These are phyloP conservation scores for Westerdykella sp. DNA, from an alignment of 2,329 filamentous ascomycete species.

Conservation along the genomic window DNA sequence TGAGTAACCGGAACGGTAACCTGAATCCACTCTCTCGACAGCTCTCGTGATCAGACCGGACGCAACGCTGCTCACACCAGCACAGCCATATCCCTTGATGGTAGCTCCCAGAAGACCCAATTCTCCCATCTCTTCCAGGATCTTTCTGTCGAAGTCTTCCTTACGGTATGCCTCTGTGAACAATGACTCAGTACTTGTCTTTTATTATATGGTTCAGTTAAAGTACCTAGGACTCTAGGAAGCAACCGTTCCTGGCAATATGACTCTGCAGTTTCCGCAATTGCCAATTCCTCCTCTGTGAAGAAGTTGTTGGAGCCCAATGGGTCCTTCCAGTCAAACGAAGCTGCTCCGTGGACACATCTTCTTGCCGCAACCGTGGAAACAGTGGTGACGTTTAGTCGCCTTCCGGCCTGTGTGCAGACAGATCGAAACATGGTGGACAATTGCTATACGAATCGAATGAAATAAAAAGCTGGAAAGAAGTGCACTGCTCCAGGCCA, in stretches of 20 bases:
- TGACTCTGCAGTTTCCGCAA: slow-evolving; percentile 81
- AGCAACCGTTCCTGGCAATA: slow-evolving; percentile 89
- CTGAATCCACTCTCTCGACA: slow-evolving; percentile 84
- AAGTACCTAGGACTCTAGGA: slow-evolving; percentile 73
- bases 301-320: slow-evolving; percentile 66
- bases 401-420: slow-evolving; percentile 36
- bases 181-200: slow-evolving; percentile 5
- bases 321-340: slow-evolving; percentile 91
- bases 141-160: slow-evolving; percentile 78
- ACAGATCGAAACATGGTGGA: slow-evolving; percentile 42
- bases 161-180: slow-evolving; percentile 71
- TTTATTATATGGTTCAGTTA: slow-evolving; percentile 1
- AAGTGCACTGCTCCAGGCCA: not conserved
- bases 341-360: slow-evolving; percentile 38
- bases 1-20: slow-evolving; percentile 87
- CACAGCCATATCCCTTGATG: slow-evolving; percentile 82
- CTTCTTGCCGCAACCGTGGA: slow-evolving; percentile 32
- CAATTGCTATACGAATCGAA: not conserved
- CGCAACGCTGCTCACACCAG: slow-evolving; percentile 79
- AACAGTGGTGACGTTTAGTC: slow-evolving; percentile 27
- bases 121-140: slow-evolving; percentile 87
- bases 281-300: slow-evolving; percentile 85
- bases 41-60: slow-evolving; percentile 86
- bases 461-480: not conserved
- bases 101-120: slow-evolving; percentile 81